These are phyloP conservation scores for Wallacemonas rigidus DNA, from an alignment of 208 protist genomes.

Conservation along the genomic window DNA sequence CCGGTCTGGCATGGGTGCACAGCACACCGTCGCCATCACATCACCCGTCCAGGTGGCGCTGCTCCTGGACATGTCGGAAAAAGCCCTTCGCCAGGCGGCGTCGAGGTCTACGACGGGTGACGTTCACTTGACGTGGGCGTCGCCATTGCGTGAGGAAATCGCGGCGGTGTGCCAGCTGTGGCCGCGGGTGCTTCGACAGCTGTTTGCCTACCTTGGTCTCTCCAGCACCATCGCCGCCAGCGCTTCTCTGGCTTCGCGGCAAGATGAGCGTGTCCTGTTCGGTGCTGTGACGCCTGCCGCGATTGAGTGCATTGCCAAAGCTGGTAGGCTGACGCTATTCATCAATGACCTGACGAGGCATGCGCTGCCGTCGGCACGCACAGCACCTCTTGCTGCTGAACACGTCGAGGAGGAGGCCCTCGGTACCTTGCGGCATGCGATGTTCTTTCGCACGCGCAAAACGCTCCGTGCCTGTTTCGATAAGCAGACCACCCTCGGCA, in stretches of 20 bases:
- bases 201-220: conserved; percentile 21
- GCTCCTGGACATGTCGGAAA: conserved; percentile 25
- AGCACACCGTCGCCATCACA: conserved; percentile 3
- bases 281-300: conserved; percentile 17
- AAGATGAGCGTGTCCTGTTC: conserved; percentile 23
- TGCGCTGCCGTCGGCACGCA: background rate
- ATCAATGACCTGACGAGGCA: background rate
- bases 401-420: background rate
- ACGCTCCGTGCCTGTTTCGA: conserved; percentile 36
- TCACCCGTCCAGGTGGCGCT: conserved; percentile 26
- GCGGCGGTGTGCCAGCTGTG: background rate
- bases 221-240: background rate
- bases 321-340: background rate
- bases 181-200: background rate
- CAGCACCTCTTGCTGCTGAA: too few relatives aligned
- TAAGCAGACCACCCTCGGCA: conserved; percentile 33
- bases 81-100: background rate
- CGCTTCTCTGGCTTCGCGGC: background rate
- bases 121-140: background rate
- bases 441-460: conserved; percentile 18
- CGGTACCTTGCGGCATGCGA: background rate
- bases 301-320: conserved; percentile 6
- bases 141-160: background rate
- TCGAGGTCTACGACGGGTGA: background rate
- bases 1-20: conserved; percentile 1